Evolutionary conservation across 148 eudicot species (phyloP).

Genomic region (Suaeda aralocaspica): DNA sequence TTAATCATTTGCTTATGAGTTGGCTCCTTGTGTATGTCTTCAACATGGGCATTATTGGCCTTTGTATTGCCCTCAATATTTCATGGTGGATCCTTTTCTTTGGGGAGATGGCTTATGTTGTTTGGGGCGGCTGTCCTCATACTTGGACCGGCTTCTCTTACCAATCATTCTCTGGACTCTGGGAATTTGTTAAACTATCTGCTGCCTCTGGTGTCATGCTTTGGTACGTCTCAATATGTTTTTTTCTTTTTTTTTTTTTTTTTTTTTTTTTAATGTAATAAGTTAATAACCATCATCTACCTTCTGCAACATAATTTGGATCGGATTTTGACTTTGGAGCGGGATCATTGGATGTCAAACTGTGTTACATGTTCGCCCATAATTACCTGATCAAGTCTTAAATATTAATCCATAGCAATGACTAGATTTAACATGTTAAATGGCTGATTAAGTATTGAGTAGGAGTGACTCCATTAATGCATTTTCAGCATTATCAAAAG

Average conservation of each 20-base stretch:
- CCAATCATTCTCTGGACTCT: constrained; percentile 48
- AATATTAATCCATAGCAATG: too few species aligned
- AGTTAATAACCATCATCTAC: too few species aligned
- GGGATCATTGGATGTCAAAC: too few species aligned
- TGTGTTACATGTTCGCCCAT: too few species aligned
- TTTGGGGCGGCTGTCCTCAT: constrained; percentile 49
- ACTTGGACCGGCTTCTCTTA: constrained; percentile 61
- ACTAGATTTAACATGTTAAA: too few species aligned
- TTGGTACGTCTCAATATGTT: constrained; percentile 29
- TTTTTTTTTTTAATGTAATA: too few species aligned
- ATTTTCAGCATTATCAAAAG: too few species aligned
- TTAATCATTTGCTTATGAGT: constrained; percentile 31
- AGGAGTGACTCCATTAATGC: too few species aligned
- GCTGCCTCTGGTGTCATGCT: constrained; percentile 70
- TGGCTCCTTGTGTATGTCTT: constrained; percentile 41
- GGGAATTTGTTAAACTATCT: constrained; percentile 63
- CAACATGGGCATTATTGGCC: constrained; percentile 43
- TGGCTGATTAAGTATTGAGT: too few species aligned
- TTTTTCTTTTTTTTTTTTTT: not conserved
- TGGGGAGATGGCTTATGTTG: constrained; percentile 37
- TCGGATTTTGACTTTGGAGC: too few species aligned
- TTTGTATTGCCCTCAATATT: constrained; percentile 34
- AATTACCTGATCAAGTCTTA: too few species aligned
- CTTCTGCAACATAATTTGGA: too few species aligned
- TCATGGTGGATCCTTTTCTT: constrained; percentile 51